phyloP scores from a whole-genome alignment of 306 rosid genomes.

The Lathyrus sativus region DNA sequence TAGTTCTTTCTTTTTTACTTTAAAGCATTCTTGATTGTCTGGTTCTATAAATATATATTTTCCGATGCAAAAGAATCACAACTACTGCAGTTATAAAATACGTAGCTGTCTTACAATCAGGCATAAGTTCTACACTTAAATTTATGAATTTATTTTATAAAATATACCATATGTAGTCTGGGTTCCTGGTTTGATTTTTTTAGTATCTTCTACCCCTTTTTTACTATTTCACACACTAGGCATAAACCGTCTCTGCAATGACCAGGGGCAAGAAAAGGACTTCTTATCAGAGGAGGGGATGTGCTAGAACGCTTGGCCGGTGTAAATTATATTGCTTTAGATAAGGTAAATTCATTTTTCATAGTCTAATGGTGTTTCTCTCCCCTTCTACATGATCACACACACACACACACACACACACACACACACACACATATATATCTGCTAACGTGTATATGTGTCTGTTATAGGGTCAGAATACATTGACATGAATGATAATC shows the following conservation, averaged over 20 bases:
- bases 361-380: slow-evolving; percentile 14
- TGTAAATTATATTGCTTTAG: slow-evolving; percentile 77
- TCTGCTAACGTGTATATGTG: slow-evolving; percentile 2
- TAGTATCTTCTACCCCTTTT: slow-evolving; percentile 9
- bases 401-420: slow-evolving; percentile 3
- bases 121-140: slow-evolving; percentile 27
- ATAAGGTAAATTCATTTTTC: slow-evolving; percentile 60
- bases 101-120: slow-evolving; percentile 24
- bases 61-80: slow-evolving; percentile 2
- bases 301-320: slow-evolving; percentile 84
- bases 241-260: slow-evolving; percentile 34
- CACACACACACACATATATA: slow-evolving; percentile 6
- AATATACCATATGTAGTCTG: not conserved
- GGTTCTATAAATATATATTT: slow-evolving; percentile 22
- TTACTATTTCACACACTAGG: slow-evolving; percentile 10
- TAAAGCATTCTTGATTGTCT: slow-evolving; percentile 1
- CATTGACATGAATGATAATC: not conserved
- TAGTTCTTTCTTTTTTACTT: slow-evolving; percentile 22
- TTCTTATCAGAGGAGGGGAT: slow-evolving; percentile 95
- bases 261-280: slow-evolving; percentile 96
- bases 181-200: slow-evolving; percentile 13
- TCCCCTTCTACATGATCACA: not conserved
- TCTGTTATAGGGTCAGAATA: slow-evolving; percentile 20
- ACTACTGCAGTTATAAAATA: slow-evolving; percentile 12
- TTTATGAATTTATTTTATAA: slow-evolving; percentile 17